Percentiles rank a stretch among this genome's conserved stretches.
Conservation (phyloP, 2,329 filamentous ascomycete genomes). For the Colletotrichum sp. region DNA sequence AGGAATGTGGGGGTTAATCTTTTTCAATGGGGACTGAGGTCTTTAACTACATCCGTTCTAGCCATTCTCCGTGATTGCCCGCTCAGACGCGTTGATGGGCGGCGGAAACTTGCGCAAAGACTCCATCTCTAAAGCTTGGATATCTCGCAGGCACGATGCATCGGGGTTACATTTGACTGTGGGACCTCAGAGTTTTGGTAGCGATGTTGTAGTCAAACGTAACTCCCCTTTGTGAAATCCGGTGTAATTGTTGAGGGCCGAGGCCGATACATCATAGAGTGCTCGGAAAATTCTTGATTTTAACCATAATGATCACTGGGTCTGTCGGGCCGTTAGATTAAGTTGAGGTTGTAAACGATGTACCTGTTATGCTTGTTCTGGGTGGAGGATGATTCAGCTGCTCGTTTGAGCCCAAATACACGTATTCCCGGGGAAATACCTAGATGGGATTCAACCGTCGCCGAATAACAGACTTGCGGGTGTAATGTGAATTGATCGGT, state of each 20-base stretch:
- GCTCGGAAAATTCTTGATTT: not conserved
- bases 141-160: not conserved
- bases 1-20: not conserved
- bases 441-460: not conserved
- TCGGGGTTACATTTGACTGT: not conserved
- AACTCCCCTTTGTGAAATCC: not conserved
- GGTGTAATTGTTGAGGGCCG: rapidly evolving
- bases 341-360: not conserved
- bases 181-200: not conserved
- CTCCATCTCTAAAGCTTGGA: not conserved
- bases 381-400: not conserved
- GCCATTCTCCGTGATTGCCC: not conserved
- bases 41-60: not conserved
- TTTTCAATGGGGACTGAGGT: not conserved
- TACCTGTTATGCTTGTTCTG: not conserved
- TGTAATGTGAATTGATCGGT: not conserved
- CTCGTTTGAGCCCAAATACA: not conserved
- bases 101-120: not conserved
- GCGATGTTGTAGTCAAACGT: not conserved
- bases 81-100: not conserved
- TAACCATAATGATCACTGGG: not conserved
- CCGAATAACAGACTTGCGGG: not conserved
- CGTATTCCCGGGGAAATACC: not conserved
- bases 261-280: not conserved
- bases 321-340: not conserved